Conservation (phyloP, 2,329 filamentous ascomycete species). For the Graphilbum ipis-grandicollis region DNA sequence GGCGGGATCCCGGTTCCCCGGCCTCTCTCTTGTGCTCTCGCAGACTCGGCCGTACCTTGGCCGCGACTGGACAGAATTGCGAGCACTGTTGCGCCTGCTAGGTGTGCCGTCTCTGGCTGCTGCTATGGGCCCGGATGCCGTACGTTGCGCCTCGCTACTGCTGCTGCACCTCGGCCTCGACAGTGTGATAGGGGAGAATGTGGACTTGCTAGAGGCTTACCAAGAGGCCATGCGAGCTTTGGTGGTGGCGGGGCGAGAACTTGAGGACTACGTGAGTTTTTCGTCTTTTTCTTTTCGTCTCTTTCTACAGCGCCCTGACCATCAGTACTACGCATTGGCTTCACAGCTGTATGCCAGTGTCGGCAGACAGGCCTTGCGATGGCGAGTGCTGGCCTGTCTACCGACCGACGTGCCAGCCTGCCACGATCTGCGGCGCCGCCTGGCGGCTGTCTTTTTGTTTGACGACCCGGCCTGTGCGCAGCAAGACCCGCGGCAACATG, state of each 20-base stretch:
- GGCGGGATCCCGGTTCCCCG: constrained; percentile 19
- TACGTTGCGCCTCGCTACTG: constrained; percentile 23
- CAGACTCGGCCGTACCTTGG: constrained; percentile 5
- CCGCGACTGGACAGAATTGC: constrained; percentile 28
- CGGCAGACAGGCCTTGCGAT: constrained; percentile 31
- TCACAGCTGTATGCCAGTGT: constrained; percentile 20
- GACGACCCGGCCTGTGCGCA: constrained; percentile 24
- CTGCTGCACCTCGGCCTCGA: constrained; percentile 40
- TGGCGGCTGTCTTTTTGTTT: constrained; percentile 50
- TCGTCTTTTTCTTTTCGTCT: constrained; percentile 15
- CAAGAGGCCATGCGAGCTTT: constrained; percentile 27
- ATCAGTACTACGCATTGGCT: constrained; percentile 30
- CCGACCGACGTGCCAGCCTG: constrained; percentile 30
- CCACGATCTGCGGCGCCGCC: constrained; percentile 45
- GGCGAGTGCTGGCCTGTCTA: constrained; percentile 40
- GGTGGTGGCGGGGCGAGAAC: constrained; percentile 12
- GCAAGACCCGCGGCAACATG: constrained; percentile 21
- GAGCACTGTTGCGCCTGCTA: constrained; percentile 25
- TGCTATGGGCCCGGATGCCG: constrained; percentile 16
- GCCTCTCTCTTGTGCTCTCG: constrained; percentile 11
- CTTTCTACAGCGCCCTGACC: constrained; percentile 5
- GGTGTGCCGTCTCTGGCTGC: constrained; percentile 14
- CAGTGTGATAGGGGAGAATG: constrained; percentile 25
- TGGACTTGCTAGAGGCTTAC: constrained; percentile 21
- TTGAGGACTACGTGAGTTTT: constrained; percentile 17